Base-by-base conservation (phyloP, 1,284 basidiomycete species). In the Naganishia sp. region DNA sequence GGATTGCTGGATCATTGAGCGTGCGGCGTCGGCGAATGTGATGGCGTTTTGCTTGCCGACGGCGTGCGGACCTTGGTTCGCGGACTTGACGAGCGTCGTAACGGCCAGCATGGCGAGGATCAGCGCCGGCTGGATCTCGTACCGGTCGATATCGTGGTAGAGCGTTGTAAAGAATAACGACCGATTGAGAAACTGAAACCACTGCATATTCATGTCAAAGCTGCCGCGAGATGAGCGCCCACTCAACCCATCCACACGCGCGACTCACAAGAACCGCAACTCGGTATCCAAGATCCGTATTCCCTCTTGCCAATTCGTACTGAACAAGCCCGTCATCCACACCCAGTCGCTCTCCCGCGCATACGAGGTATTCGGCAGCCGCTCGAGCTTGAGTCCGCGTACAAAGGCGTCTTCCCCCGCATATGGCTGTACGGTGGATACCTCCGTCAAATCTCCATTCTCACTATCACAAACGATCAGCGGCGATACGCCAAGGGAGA, bases 21-120 rank as follows among this genome's bases (percentile, higher is more conserved):
- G 63, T 15, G 71, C 71, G 21, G 72, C 70, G 6, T 71, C 69
- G 23, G 71, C 72, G 43, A 70, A 72, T 21, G 64, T 60, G 4
- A 73, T 57, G 1, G 74, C 71, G 1, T 69, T 70, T 17, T 70
- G 61, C 32, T 72, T 70, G 13, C 68, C 71, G 5, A 52, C 50
- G 6, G 57, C 54, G 1, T 50, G 57, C 0, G 65, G 66, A n/a
- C 70, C 72, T 18, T 72, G 69, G 18, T 55, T 23, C 28, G 49
- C 47, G 11, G 67, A 61, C 17, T 69, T 67, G 35, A 71, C 53
- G 39, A 75, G 68, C 2, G 72, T 71, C 21, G 67, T 70, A 56
- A 73, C 70, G 1, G 72, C 70, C 18, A 75, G 63, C 9, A 75
- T 71, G n/a, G 69, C 67, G 21, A 71, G 69, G 1, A 75, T 58